Percentiles rank a stretch among this genome's conserved stretches.
phyloP scores from a whole-genome alignment of 176 grass and related monocot species.

The Oryza officinalis region DNA sequence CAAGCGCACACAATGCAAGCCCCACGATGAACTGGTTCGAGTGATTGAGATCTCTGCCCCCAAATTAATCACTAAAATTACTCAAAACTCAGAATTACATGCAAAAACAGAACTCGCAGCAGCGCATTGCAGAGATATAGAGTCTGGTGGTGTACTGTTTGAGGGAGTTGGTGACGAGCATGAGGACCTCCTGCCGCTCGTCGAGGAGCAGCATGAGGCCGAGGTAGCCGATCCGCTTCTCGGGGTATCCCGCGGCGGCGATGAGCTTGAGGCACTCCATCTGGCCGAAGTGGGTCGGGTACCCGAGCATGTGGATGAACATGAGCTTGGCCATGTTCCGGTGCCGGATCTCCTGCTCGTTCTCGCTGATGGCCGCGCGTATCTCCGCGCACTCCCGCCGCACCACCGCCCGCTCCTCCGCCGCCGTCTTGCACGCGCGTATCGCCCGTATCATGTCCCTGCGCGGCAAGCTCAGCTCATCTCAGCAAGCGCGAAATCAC shows the following conservation, averaged over 20 bases:
- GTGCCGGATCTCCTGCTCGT: constrained; percentile 64
- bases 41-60: constrained; percentile 92
- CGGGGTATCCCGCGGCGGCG: constrained; percentile 84
- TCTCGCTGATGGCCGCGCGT: constrained; percentile 76
- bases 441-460: constrained; percentile 99
- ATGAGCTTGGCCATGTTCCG: constrained; percentile 97
- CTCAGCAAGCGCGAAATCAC: not conserved
- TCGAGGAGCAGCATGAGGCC: constrained; percentile 95
- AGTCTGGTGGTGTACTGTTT: constrained; percentile 74
- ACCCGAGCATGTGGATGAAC: constrained; percentile 99
- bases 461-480: not conserved
- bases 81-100: constrained; percentile 43
- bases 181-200: constrained; percentile 99
- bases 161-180: constrained; percentile 99
- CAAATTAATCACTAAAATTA: constrained; percentile 46
- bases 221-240: constrained; percentile 96
- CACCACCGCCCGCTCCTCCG: constrained; percentile 94
- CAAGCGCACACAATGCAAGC: constrained; percentile 86
- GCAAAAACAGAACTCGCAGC: not conserved
- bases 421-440: constrained; percentile 89
- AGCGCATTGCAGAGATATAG: not conserved
- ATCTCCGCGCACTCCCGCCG: constrained; percentile 94
- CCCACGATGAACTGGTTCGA: constrained; percentile 94
- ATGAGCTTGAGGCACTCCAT: constrained; percentile 99
- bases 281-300: constrained; percentile 99